Percentiles rank a stretch among this genome's conserved stretches.
These are phyloP conservation scores for Petunia secreta DNA, from an alignment of 257 asterid species.

Conservation along the genomic window DNA sequence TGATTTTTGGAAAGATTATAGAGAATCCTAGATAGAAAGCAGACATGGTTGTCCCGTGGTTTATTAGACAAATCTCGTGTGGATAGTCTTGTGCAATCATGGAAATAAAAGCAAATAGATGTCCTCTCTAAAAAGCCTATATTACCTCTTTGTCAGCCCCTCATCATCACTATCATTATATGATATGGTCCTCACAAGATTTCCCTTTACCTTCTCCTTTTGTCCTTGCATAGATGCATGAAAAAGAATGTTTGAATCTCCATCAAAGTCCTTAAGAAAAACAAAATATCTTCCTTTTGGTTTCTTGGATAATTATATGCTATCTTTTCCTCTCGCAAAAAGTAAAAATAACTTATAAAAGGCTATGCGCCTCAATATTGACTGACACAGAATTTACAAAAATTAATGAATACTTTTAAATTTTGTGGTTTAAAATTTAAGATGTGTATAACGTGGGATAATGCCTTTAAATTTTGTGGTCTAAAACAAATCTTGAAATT, in stretches of 20 bases:
- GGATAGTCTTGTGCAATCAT: constrained; percentile 16
- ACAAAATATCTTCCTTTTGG: not conserved
- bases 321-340: no score
- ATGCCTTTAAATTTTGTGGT: no score
- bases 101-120: not conserved
- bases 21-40: not conserved
- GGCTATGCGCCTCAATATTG: no score
- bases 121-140: not conserved
- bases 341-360: no score
- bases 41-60: constrained; percentile 2
- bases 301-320: no score
- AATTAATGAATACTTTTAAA: no score
- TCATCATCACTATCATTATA: constrained; percentile 22
- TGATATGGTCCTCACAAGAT: not conserved
- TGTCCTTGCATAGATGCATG: not conserved
- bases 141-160: constrained; percentile 23
- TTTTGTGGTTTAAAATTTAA: no score
- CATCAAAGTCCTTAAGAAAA: not conserved
- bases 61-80: not conserved
- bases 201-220: not conserved
- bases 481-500: no score
- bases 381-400: no score
- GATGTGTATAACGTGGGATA: no score
- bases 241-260: not conserved
- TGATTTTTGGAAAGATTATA: no score